Evolutionary conservation across 768 basidiomycete species (phyloP), one percentile per base, ranked within the genome.

Genomic region (Lentinus tigrinus): DNA sequence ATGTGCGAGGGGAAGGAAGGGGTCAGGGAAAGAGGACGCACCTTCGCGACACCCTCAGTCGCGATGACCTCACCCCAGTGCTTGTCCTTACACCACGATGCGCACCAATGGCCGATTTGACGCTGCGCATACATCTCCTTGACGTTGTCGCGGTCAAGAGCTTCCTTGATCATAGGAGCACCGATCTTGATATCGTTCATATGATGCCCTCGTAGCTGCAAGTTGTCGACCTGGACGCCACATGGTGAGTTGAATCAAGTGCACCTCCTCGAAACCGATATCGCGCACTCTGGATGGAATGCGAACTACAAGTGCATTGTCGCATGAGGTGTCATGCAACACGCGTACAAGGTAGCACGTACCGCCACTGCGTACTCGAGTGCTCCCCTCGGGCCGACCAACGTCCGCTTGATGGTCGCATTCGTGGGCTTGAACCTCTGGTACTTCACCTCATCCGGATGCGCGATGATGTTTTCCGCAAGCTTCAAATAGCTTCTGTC

Each of bases 341-440:
- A 17, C 16, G 8, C 43, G 8, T 23, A 8, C 19, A 10, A 23
- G 19, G 13, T 19, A 43, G 48, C 11, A 58, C 88, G 72, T 28
- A 90, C 91, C 66, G 82, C 89, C 40, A 90, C 77, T 0, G 88
- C 90, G 74, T 89, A 93, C 69, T 94, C 91, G 38, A 94, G 73
- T 0, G 88, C 78, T 3, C 91, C 89, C 72, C 75, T 87, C 83
- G 14, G 84, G 38, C 90, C 81, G 16, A 94, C 79, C 28, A 93
- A 68, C 59, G 83, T 73, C 16, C 80, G 77, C 73, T 89, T 81
- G 75, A 93, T 88, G 21, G 74, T 74, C 31, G 67, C 70, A 64
- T 94, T 94, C 16, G 89, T 91, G 6, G 82, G 77, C 73, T 91
- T 93, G 80, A 93, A 91, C 63, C 78, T 78, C 58, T 81, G 81